A percentile compares a stretch with the other conserved stretches of the same genome.
phyloP scores from a whole-genome alignment of 192 early-diverging fungal species.

The Allomyces macrogynus region DNA sequence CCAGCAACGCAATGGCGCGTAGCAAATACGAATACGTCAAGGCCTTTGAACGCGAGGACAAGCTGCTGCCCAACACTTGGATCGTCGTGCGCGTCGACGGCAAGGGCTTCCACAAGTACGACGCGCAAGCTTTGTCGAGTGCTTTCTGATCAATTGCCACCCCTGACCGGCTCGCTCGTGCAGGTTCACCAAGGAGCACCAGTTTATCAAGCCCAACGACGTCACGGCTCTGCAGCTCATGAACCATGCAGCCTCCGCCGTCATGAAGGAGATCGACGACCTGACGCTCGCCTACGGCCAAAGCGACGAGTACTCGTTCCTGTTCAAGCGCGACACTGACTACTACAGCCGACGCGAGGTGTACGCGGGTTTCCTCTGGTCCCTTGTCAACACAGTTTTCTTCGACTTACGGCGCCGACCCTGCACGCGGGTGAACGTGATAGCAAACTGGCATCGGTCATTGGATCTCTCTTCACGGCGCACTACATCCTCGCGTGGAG shows the following conservation, averaged over 20 bases:
- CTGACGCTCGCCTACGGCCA: conserved; percentile 75
- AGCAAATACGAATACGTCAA: conserved; percentile 83
- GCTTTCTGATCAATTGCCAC: background rate
- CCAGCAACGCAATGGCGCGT: conserved; percentile 48
- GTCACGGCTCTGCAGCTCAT: conserved; percentile 55
- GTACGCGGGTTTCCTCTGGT: conserved; percentile 8
- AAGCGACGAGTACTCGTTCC: conserved; percentile 81
- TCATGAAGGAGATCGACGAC: conserved; percentile 64
- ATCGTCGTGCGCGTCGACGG: conserved; percentile 87
- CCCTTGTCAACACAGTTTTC: background rate
- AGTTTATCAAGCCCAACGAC: conserved; percentile 62
- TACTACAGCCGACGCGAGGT: conserved; percentile 51
- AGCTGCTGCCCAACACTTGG: conserved; percentile 64
- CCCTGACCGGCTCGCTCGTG: background rate
- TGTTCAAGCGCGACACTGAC: conserved; percentile 35
- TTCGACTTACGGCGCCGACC: conserved; percentile 10
- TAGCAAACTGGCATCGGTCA: conserved; percentile 59
- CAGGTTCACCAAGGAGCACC: conserved; percentile 56
- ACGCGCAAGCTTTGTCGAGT: background rate
- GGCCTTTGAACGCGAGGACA: conserved; percentile 59
- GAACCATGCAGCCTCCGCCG: conserved; percentile 53
- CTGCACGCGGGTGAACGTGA: conserved; percentile 1
- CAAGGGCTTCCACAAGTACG: conserved; percentile 58
- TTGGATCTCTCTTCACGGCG: conserved; percentile 70
- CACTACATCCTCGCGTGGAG: conserved; percentile 73